Base-by-base conservation (phyloP, 2,329 filamentous ascomycete species). In the Apiospora arundinis region DNA sequence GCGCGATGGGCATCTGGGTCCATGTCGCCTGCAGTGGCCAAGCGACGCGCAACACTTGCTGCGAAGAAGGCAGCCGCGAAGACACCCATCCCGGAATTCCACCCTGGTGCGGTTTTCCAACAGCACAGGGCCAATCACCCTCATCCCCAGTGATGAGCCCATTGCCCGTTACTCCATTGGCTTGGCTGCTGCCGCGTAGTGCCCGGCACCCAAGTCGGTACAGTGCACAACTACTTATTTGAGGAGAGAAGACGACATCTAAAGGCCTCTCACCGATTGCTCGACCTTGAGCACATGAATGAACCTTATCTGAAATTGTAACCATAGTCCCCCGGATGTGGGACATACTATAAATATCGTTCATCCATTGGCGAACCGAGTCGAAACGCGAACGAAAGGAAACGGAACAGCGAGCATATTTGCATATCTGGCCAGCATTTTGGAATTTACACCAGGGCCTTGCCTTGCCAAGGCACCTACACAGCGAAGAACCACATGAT, bases 1-100 rank as follows among this genome's bases (percentile, higher is more conserved):
- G 88, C 86, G 73, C 87, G 89, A 71, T 91, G 89, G 89, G 86
- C 86, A 66, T 89, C 87, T 42, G 89, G 89, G 23, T 88, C 88
- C 69, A 91, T 91, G 89, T 84, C 85, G 14, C 84, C 83, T 18
- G 89, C 88, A n/a, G 88, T 90, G 68, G 86, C 87, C 74, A 90
- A 90, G 77, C 85, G 88, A 69, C 89, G 89, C 75, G 88, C 87
- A 2, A 91, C 88, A 0, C 84, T 90, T 9, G 88, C 87, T 2
- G 86, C 86, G 2, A 90, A 90, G 79, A 90, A 90, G 80, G 84
- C 86, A 71, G 84, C 80, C 4, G 82, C 82, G 8, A 76, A 75
- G 48, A 69, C 74, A 7, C 63, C 75, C 9, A 74, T 72, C 40
- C 72, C 74, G 2, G 74, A 73, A 5, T 48, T 28, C 32, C 69